Conservation (phyloP, 1,284 basidiomycete genomes). For the Ganoderma boninense region DNA sequence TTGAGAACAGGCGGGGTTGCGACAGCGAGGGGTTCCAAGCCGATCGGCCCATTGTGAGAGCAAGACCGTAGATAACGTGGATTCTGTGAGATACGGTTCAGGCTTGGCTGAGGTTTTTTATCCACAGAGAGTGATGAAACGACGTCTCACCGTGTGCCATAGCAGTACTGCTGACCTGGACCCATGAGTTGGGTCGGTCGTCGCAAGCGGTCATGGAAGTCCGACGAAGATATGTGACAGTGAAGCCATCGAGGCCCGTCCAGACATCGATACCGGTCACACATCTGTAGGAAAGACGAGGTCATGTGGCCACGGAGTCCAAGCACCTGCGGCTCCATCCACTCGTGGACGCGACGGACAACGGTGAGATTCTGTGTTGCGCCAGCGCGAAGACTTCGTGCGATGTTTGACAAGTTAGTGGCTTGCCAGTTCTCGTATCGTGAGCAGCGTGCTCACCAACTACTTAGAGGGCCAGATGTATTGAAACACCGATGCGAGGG, state of each 20-base stretch:
- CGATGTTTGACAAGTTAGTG: slow-evolving; percentile 23
- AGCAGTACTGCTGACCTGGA: not conserved
- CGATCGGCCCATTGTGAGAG: not conserved
- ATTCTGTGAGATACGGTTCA: slow-evolving; percentile 2
- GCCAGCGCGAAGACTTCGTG: not conserved
- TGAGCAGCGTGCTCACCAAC: not conserved
- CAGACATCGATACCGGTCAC: not conserved
- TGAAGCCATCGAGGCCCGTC: slow-evolving; percentile 13
- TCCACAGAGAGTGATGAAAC: not conserved
- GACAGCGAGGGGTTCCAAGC: slow-evolving; percentile 1
- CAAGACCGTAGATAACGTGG: slow-evolving; percentile 8
- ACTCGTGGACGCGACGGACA: not conserved
- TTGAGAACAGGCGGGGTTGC: slow-evolving; percentile 8
- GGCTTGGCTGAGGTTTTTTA: not conserved
- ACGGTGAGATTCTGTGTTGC: not conserved
- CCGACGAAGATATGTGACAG: not conserved
- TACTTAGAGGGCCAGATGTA: not conserved
- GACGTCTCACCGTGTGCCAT: not conserved
- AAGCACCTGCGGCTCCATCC: not conserved
- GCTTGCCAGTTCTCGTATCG: not conserved
- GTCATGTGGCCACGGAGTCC: not conserved
- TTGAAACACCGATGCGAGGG: too few relatives aligned
- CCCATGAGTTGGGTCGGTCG: not conserved
- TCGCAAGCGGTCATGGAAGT: not conserved
- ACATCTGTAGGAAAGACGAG: not conserved